Base-by-base conservation (phyloP, 768 basidiomycete species). In the Tulasnella sp. region DNA sequence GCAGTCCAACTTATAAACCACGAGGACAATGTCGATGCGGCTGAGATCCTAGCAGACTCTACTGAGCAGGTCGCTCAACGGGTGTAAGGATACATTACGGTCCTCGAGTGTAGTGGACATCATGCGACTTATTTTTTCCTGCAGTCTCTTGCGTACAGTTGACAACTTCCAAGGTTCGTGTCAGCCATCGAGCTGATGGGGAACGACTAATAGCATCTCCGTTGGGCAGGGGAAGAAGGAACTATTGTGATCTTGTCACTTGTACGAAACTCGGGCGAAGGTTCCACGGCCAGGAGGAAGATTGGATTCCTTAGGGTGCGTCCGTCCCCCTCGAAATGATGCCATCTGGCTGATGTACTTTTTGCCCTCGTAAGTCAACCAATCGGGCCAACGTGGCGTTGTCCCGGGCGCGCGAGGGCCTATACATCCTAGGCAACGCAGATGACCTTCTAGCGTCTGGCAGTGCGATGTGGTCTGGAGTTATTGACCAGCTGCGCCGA, bases 271-370 rank as follows among this genome's bases (percentile, higher is more conserved):
- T 85, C 88, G 0, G 91, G 91, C 9, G 71, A 64, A 11, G 75
- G 67, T 37, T 78, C 73, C 14, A 75, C 74, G 0, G 75, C 68
- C 0, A 77, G 79, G 7, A 79, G 79, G 1, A 81, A 83, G 7
- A 92, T 93, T 72, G 93, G 92, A 0, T 94, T 93, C 81, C 83
- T 94, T 72, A 91, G 89, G 85, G 92, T 90, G 72, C 73, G 80
- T 72, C 49, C 22, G 17, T 25, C 7, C 17, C 9, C 34, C 38
- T 76, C 8, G 37, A 25, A 1, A 9, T 12, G 2, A 15, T 19
- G 12, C 38, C 58, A 29, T 76, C 68, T 25, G 1, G 7, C 34
- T 52, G 58, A 64, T 17, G 42, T 78, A 19, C 77, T 68, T 6
- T 31, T 38, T 39, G 0, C 40, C 38, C 45, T 19, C n/a, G 7